A percentile compares a stretch with the other conserved stretches of the same genome.
phyloP scores from a whole-genome alignment of 805 yeast genomes.

The Candida berthetii region DNA sequence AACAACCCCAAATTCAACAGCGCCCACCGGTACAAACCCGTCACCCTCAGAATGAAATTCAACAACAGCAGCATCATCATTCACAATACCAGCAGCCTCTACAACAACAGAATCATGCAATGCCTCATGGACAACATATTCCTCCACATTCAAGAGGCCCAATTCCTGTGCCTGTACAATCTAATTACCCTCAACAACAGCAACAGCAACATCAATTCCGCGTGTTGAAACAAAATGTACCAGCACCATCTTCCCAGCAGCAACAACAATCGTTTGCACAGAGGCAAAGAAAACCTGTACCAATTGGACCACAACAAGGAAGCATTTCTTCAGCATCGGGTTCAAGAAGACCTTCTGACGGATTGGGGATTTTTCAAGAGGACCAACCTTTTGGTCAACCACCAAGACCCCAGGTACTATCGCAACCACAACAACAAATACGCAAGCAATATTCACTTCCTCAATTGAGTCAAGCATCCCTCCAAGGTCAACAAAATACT shows the following conservation, averaged over 20 bases:
- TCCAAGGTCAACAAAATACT: constrained; percentile 15
- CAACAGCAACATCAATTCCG: constrained; percentile 3
- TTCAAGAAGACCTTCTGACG: background rate
- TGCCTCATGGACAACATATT: constrained; percentile 3
- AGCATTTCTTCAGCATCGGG: background rate
- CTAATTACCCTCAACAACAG: background rate
- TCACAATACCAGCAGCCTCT: background rate
- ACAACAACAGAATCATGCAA: background rate
- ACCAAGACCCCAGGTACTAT: background rate
- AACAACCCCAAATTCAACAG: background rate
- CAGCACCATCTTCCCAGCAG: background rate
- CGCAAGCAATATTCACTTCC: constrained; percentile 1
- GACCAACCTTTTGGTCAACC: background rate
- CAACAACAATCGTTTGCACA: background rate
- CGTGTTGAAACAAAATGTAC: constrained; percentile 1
- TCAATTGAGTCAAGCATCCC: constrained; percentile 2
- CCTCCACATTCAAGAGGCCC: constrained; percentile 1
- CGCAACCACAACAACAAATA: constrained; percentile 7
- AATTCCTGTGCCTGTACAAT: background rate
- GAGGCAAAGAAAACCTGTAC: background rate
- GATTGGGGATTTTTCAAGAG: background rate
- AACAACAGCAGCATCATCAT: background rate
- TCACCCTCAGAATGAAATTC: no score
- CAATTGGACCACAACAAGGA: background rate
- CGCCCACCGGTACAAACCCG: background rate